phyloP scores from a whole-genome alignment of 805 yeast species.

The Yamadazyma scolyti region DNA sequence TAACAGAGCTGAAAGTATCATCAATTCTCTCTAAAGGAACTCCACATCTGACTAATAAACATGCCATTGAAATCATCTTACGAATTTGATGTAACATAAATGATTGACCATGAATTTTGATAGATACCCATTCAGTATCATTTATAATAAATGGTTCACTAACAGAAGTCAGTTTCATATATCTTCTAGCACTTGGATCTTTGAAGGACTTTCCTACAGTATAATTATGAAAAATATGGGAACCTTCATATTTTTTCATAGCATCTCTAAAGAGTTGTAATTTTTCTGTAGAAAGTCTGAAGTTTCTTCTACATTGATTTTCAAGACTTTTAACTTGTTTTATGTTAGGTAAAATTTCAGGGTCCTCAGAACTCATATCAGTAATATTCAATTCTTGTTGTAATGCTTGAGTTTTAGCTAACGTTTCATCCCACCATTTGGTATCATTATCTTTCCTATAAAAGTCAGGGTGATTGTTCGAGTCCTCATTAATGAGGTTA shows the following conservation, averaged over 20 bases:
- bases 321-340: slow-evolving; percentile 61
- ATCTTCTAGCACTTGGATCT: slow-evolving; percentile 82
- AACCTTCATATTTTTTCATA: slow-evolving; percentile 72
- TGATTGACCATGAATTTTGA: slow-evolving; percentile 96
- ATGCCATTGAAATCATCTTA: slow-evolving; percentile 96
- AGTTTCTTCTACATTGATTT: slow-evolving; percentile 62
- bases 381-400: slow-evolving; percentile 21
- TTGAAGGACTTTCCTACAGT: slow-evolving; percentile 77
- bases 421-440: slow-evolving; percentile 65
- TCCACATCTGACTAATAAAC: slow-evolving; percentile 79
- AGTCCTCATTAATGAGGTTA: slow-evolving; percentile 53
- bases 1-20: slow-evolving; percentile 71
- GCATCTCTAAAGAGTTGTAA: slow-evolving; percentile 62
- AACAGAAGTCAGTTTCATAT: slow-evolving; percentile 73
- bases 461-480: slow-evolving; percentile 52
- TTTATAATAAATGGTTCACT: slow-evolving; percentile 89
- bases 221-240: slow-evolving; percentile 89
- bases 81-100: slow-evolving; percentile 98
- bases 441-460: slow-evolving; percentile 60
- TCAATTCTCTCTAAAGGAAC: slow-evolving; percentile 72
- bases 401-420: no score
- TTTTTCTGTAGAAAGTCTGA: slow-evolving; percentile 60
- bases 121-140: slow-evolving; percentile 93
- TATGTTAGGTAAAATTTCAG: slow-evolving; percentile 26
- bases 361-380: slow-evolving; percentile 20